Base-by-base conservation (phyloP, 2,329 filamentous ascomycete genomes). In the Myriosclerotinia scirpicola region DNA sequence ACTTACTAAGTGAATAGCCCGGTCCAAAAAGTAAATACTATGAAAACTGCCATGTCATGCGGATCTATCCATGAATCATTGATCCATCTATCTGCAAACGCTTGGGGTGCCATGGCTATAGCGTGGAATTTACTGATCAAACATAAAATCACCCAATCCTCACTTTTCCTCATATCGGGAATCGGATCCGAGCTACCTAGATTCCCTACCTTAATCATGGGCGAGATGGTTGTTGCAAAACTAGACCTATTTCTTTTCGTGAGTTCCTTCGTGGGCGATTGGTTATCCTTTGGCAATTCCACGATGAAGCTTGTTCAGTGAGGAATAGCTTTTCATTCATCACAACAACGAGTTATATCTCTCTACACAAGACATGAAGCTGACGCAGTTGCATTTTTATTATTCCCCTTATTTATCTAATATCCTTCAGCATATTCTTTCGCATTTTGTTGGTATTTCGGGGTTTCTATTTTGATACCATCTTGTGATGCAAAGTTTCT, bases 271-370 rank as follows among this genome's bases (percentile, higher is more conserved):
- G 52, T 64, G 54, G 46, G 34, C n/a, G 46, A 54, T 68, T 68
- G 60, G 67, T 70, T 72, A 68, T 70, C 71, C 71, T 75, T 70
- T 66, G 26, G 22, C 52, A 11, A 52, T 36, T 15, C 14, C 34
- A 34, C 46, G 8, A 22, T 40, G 15, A 40, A 9, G 26, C 36
- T 58, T 34, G 36, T 72, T 79, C 77, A 76, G 77, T 70, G 76
- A 72, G 77, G 75, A 76, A 80, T 78, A 76, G 80, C 80, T 80
- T 81, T 78, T 78, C 78, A 75, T 75, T 76, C 30, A 34, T 74
- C 70, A 63, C 60, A 71, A 69, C 69, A 66, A 54, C 68, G 71
- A 70, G 68, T 73, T 26, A 72, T 72, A 68, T 70, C 71, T 72
- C 66, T 69, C 69, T 74, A 69, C 71, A 65, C 58, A n/a, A 12